Percentiles rank a stretch among this genome's conserved stretches.
phyloP scores from a whole-genome alignment of 192 early-diverging fungal species.

The Coemansia umbellata region DNA sequence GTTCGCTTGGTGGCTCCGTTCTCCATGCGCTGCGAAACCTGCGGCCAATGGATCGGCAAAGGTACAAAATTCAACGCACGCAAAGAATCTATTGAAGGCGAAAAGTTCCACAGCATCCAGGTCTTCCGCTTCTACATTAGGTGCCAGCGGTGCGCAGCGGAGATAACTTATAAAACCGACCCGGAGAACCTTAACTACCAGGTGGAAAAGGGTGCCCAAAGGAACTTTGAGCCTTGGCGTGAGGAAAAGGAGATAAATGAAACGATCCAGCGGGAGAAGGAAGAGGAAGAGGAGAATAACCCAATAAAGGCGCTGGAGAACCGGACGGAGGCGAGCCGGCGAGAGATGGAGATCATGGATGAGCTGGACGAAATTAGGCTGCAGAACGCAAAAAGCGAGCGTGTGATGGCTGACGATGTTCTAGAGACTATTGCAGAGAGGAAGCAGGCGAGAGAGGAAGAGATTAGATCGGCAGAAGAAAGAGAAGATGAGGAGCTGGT shows the following conservation, averaged over 20 bases:
- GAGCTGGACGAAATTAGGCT: slow-evolving; percentile 92
- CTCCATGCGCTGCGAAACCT: slow-evolving; percentile 95
- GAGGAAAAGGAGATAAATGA: slow-evolving; percentile 65
- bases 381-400: slow-evolving; percentile 77
- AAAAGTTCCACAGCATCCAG: slow-evolving; percentile 67
- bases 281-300: slow-evolving; percentile 84
- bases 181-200: slow-evolving; percentile 93
- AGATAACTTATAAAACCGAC: slow-evolving; percentile 99
- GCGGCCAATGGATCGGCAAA: slow-evolving; percentile 96
- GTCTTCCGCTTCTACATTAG: slow-evolving; percentile 80
- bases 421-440: slow-evolving; percentile 51
- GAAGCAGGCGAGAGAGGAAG: slow-evolving; percentile 10
- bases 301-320: slow-evolving; percentile 96
- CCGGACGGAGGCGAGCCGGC: slow-evolving; percentile 85
- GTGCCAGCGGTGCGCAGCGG: slow-evolving; percentile 91
- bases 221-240: slow-evolving; percentile 96
- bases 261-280: slow-evolving; percentile 54
- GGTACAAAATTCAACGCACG: slow-evolving; percentile 98
- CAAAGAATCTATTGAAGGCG: slow-evolving; percentile 66
- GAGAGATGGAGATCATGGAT: slow-evolving; percentile 98
- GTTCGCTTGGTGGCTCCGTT: slow-evolving; percentile 98
- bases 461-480: slow-evolving; percentile 28
- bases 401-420: slow-evolving; percentile 65
- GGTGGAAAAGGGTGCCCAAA: slow-evolving; percentile 83
- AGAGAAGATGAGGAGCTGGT: slow-evolving; percentile 27